Percentiles rank a stretch among this genome's conserved stretches.
These are phyloP conservation scores for Aphanomyces stellatus DNA, from an alignment of 352 stramenopile species.

Conservation along the genomic window DNA sequence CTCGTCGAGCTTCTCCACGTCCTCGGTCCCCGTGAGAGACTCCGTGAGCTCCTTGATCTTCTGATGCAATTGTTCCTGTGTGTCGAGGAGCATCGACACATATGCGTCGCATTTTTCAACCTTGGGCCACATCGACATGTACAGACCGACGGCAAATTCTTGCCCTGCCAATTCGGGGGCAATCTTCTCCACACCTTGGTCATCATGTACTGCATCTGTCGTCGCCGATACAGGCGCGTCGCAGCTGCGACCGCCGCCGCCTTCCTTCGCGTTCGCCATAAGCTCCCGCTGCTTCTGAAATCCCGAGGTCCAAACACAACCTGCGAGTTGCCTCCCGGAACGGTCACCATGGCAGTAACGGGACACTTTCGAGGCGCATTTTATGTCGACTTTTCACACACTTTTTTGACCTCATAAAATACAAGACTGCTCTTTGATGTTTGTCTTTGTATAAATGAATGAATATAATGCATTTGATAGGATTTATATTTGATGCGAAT, in stretches of 20 bases:
- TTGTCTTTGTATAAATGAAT: too few species aligned
- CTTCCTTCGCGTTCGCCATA: neutral
- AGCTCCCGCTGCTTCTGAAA: neutral
- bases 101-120: constrained; percentile 74
- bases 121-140: constrained; percentile 74
- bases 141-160: constrained; percentile 63
- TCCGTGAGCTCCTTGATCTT: constrained; percentile 97
- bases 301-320: constrained; percentile 1
- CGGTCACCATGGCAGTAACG: too few species aligned
- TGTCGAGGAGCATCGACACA: constrained; percentile 52
- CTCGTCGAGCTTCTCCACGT: constrained; percentile 44
- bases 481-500: too few species aligned
- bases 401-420: too few species aligned
- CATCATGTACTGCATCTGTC: neutral
- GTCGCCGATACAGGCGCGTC: neutral
- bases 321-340: neutral
- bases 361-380: too few species aligned
- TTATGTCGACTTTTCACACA: too few species aligned
- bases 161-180: neutral
- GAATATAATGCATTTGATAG: too few species aligned
- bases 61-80: constrained; percentile 74
- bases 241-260: neutral
- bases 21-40: constrained; percentile 91
- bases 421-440: too few species aligned
- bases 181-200: neutral